A percentile compares a stretch with the other conserved stretches of the same genome.
These are phyloP conservation scores for Corchorus capsularis DNA, from an alignment of 345 rosid genomes.

Conservation along the genomic window DNA sequence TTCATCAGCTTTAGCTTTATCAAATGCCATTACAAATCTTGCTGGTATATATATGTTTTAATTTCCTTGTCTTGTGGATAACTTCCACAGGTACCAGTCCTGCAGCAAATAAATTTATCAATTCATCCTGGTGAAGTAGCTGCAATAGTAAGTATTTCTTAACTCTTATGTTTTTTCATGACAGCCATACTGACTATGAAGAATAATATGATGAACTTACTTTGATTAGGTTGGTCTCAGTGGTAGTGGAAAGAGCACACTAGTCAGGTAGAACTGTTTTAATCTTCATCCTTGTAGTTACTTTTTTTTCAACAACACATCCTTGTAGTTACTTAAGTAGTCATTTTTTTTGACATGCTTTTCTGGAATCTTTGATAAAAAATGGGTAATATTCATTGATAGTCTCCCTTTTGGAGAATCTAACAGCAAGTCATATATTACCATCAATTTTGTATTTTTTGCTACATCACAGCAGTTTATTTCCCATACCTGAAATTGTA, in stretches of 20 bases:
- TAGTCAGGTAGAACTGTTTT: constrained; percentile 71
- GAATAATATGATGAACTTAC: constrained; percentile 22
- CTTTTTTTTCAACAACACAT: too few relatives aligned
- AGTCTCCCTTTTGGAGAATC: constrained; percentile 12
- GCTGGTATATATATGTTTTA: too few relatives aligned
- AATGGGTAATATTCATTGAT: background rate
- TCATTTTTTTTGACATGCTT: background rate
- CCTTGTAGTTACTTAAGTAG: background rate
- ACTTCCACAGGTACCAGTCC: constrained; percentile 64
- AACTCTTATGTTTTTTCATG: constrained; percentile 11
- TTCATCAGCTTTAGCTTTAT: too few relatives aligned
- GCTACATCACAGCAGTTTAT: background rate
- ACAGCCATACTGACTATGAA: constrained; percentile 8
- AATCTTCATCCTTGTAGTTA: constrained; percentile 13
- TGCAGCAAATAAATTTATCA: constrained; percentile 60
- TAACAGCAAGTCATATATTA: background rate
- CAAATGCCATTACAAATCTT: too few relatives aligned
- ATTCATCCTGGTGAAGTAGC: constrained; percentile 83
- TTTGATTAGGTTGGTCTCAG: constrained; percentile 87
- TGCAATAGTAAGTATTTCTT: constrained; percentile 62
- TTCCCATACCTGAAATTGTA: constrained; percentile 10
- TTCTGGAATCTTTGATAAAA: background rate
- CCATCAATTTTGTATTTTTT: background rate
- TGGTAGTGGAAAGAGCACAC: constrained; percentile 97
- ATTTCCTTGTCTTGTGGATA: too few relatives aligned